Base-by-base conservation (phyloP, 805 yeast species). In the Cyberlindnera misumaiensis region DNA sequence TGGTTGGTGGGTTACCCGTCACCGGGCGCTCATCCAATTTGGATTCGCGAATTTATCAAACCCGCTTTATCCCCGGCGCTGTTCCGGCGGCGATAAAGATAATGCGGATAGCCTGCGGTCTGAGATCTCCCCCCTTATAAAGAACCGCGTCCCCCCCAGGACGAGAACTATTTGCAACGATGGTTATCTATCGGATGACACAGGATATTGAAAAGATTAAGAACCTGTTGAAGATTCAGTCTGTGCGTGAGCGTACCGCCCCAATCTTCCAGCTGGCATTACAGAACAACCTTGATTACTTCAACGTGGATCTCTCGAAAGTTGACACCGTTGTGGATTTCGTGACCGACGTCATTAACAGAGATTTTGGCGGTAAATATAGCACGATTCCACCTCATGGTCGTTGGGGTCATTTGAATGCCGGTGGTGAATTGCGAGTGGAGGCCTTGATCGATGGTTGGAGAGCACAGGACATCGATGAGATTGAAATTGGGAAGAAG, bases 361-460 rank as follows among this genome's bases (percentile, higher is more conserved):
- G 67, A 11, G 72, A 71, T 32, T 78, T 69, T 44, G 69, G 67
- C 0, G 58, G 64, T 3, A 58, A 68, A 18, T 67, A 68, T 27
- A 49, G 54, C 3, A 45, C 55, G 2, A 78, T 78, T 38, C 83
- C 85, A 4, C 76, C 80, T 8, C 84, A 78, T 54, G 84, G 84
- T 2, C 64, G 85, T 40, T 77, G 78, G 74, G 82, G 76, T 48
- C 84, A 78, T 53, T 66, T 78, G 50, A 75, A 77, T 48, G 73
- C 69, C 26, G 73, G 73, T 28, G 68, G 63, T n/a, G 52, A 48
- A 24, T 50, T 52, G 26, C 66, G 83, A 30, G 62, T 77, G 30
- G 70, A 66, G 14, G 40, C 46, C 3, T 51, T 77, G 40, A 65
- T 77, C 20, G 49, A 43, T 3, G 41, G 51, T 22, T 70, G 77